Evolutionary conservation across 441 rosid species (phyloP).

Genomic region (Capsella rubella): DNA sequence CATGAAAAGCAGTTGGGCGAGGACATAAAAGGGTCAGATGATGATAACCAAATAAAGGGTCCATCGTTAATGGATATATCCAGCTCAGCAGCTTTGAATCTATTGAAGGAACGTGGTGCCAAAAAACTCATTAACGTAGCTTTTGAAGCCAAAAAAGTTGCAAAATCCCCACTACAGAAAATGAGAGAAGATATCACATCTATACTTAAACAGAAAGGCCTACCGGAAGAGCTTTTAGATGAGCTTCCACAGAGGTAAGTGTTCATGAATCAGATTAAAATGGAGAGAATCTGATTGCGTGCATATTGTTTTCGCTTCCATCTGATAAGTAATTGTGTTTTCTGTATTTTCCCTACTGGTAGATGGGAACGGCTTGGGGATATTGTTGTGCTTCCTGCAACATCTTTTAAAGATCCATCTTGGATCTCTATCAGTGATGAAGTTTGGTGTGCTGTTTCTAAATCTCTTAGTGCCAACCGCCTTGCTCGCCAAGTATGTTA

Average conservation of each 20-base stretch:
- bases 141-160: conserved; percentile 61
- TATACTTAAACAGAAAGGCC: conserved; percentile 62
- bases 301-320: conserved; percentile 27
- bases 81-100: conserved; percentile 58
- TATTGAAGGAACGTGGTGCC: conserved; percentile 72
- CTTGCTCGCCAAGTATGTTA: conserved; percentile 83
- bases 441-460: conserved; percentile 80
- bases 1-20: conserved; percentile 46
- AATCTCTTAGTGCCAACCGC: conserved; percentile 65
- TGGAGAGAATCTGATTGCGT: neutral
- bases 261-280: conserved; percentile 31
- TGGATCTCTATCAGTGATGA: conserved; percentile 79
- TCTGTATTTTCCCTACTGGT: conserved; percentile 37
- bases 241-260: conserved; percentile 81
- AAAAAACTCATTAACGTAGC: conserved; percentile 54
- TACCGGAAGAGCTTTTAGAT: conserved; percentile 62
- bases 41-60: conserved; percentile 38
- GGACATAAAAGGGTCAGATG: conserved; percentile 46
- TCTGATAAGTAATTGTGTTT: conserved; percentile 26
- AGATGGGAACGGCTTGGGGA: conserved; percentile 97
- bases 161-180: conserved; percentile 64
- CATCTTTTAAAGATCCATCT: conserved; percentile 79
- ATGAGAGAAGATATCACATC: conserved; percentile 70
- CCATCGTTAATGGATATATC: conserved; percentile 53
- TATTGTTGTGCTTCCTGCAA: conserved; percentile 82